Percentiles rank a stretch among this genome's conserved stretches.
Evolutionary conservation across 2,329 filamentous ascomycete species (phyloP).

Genomic region (Aureobasidium lini): DNA sequence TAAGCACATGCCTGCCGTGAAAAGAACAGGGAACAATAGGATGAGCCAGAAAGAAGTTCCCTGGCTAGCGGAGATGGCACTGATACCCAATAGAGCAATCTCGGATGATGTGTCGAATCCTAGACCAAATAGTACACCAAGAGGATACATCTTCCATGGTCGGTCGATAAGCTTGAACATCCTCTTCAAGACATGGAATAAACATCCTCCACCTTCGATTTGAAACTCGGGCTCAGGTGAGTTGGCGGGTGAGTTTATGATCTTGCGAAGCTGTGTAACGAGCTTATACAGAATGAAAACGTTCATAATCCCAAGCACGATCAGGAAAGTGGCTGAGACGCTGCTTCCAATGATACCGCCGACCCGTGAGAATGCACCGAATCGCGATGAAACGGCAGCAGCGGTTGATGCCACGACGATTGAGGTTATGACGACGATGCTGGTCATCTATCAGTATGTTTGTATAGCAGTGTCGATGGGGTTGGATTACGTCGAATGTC

Average conservation of each 20-base stretch:
- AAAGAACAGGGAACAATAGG: slow-evolving; percentile 80
- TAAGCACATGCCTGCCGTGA: slow-evolving; percentile 93
- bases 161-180: slow-evolving; percentile 66
- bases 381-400: slow-evolving; percentile 71
- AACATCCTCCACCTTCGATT: slow-evolving; percentile 68
- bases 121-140: slow-evolving; percentile 77
- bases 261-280: slow-evolving; percentile 56
- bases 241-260: slow-evolving; percentile 45
- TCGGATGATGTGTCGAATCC: slow-evolving; percentile 96
- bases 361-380: slow-evolving; percentile 69
- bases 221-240: slow-evolving; percentile 45
- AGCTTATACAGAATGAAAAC: slow-evolving; percentile 77
- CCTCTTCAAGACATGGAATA: slow-evolving; percentile 63
- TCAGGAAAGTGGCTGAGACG: slow-evolving; percentile 74
- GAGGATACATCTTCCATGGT: slow-evolving; percentile 94
- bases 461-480: neutral
- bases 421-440: slow-evolving; percentile 80
- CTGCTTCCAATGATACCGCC: slow-evolving; percentile 86
- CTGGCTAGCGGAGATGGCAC: slow-evolving; percentile 74
- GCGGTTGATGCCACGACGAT: slow-evolving; percentile 87
- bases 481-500: slow-evolving; percentile 64
- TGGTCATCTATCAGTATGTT: slow-evolving; percentile 18
- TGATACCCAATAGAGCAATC: slow-evolving; percentile 84
- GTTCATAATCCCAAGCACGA: slow-evolving; percentile 77
- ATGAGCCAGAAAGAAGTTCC: slow-evolving; percentile 94